Evolutionary conservation across 2,329 filamentous ascomycete genomes (phyloP).

Genomic region (Trichoderma cornu-damae): DNA sequence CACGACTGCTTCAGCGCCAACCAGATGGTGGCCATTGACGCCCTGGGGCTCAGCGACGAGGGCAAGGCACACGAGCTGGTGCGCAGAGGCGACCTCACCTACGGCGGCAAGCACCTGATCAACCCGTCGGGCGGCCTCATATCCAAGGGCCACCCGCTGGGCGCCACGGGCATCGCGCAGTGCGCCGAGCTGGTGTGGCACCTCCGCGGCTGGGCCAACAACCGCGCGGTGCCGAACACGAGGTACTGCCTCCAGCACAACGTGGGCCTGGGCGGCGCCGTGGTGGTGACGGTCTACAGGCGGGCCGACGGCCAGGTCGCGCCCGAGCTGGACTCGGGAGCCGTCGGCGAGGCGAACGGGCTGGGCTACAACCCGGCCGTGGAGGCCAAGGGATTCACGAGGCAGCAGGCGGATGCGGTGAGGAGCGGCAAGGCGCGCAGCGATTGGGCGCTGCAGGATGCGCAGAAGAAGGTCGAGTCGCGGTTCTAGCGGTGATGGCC

Average conservation of each 20-base stretch:
- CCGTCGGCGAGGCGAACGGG: slow-evolving; percentile 60
- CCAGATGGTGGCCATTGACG: slow-evolving; percentile 86
- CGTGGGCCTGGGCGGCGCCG: slow-evolving; percentile 83
- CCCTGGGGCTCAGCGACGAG: slow-evolving; percentile 68
- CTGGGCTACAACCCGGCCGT: slow-evolving; percentile 91
- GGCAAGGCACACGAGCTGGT: slow-evolving; percentile 93
- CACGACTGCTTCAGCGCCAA: slow-evolving; percentile 98
- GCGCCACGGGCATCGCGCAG: slow-evolving; percentile 90
- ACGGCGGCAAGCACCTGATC: slow-evolving; percentile 75
- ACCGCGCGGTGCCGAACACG: slow-evolving; percentile 66
- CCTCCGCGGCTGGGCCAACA: slow-evolving; percentile 91
- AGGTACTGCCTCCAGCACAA: slow-evolving; percentile 83
- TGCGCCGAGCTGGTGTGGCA: slow-evolving; percentile 96
- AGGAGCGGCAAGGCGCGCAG: slow-evolving; percentile 61
- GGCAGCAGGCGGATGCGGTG: slow-evolving; percentile 64
- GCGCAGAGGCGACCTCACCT: slow-evolving; percentile 81
- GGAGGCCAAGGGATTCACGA: slow-evolving; percentile 82
- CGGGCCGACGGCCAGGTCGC: slow-evolving; percentile 70
- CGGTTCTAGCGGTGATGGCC: slow-evolving; percentile 27
- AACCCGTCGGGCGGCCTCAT: slow-evolving; percentile 95
- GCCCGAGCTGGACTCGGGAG: slow-evolving; percentile 53
- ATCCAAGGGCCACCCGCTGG: slow-evolving; percentile 91
- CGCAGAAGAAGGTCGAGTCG: slow-evolving; percentile 38
- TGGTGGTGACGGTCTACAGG: slow-evolving; percentile 83
- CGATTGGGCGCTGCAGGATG: slow-evolving; percentile 73